Conservation (phyloP, 148 eudicot genomes). For the Camellia sinensis region DNA sequence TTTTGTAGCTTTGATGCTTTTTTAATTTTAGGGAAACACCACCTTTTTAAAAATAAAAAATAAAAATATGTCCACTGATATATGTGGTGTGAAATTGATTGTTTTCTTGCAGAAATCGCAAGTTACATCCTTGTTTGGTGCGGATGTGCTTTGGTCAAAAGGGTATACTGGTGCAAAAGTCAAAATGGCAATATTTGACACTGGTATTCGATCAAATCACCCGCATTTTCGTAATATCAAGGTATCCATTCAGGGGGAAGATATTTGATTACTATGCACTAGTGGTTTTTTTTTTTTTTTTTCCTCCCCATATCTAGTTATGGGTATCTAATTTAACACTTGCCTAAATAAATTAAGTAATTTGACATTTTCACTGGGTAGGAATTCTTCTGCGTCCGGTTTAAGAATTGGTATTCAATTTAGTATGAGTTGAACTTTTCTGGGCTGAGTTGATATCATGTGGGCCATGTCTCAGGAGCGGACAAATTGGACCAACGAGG, state of each 20-base stretch:
- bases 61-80: not conserved
- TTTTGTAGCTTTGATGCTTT: not conserved
- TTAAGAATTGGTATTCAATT: not conserved
- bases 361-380: constrained; percentile 4
- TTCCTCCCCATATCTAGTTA: not conserved
- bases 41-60: not conserved
- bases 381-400: not conserved
- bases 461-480: constrained; percentile 65
- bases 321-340: not conserved
- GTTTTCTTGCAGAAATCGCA: constrained; percentile 77
- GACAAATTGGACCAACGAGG: constrained; percentile 97
- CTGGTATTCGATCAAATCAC: constrained; percentile 90
- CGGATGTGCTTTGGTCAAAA: constrained; percentile 86
- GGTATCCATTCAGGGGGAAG: constrained; percentile 40
- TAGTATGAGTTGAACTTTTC: not conserved
- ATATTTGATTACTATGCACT: not conserved
- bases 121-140: constrained; percentile 90
- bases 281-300: not conserved
- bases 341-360: not conserved
- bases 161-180: constrained; percentile 95
- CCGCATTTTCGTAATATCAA: constrained; percentile 97
- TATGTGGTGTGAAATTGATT: not conserved
- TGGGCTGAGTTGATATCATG: constrained; percentile 12
- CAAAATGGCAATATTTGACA: constrained; percentile 96
- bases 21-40: not conserved